These are phyloP conservation scores for Mucor indicus DNA, from an alignment of 371 early-diverging fungal genomes.

Conservation along the genomic window DNA sequence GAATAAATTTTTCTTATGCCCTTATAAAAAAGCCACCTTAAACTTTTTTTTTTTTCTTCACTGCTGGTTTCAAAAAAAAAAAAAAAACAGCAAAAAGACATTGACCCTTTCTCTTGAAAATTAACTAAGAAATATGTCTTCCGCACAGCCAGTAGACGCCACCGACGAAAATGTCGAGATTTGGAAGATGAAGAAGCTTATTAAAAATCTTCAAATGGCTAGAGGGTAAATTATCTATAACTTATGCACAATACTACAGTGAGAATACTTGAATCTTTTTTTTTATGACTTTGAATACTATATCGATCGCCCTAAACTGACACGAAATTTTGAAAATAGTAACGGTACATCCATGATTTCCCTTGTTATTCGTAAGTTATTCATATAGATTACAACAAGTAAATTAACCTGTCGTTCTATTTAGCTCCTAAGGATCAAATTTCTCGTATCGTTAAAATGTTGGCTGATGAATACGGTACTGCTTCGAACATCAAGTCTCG, in stretches of 20 bases:
- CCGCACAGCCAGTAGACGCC: conserved; percentile 16
- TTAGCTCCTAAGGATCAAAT: conserved; percentile 94
- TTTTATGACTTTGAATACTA: no score
- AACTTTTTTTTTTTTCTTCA: neutral
- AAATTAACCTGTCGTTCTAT: neutral
- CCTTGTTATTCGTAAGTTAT: conserved; percentile 85
- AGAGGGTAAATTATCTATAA: conserved; percentile 70
- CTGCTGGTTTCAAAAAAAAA: neutral
- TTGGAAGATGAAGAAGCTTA: conserved; percentile 97
- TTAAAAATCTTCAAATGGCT: conserved; percentile 94
- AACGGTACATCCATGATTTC: conserved; percentile 99
- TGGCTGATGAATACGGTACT: conserved; percentile 99
- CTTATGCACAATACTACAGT: neutral
- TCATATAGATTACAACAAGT: neutral
- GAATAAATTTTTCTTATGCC: neutral
- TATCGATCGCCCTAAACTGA: no score
- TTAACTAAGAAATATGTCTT: conserved; percentile 12
- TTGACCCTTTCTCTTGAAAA: no score
- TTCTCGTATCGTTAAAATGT: conserved; percentile 89
- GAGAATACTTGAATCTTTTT: neutral
- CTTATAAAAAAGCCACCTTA: neutral
- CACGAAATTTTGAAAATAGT: conserved; percentile 39
- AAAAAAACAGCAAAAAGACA: neutral
- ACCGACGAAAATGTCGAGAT: conserved; percentile 85
- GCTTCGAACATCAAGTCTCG: conserved; percentile 99